These are phyloP conservation scores for Keqinozyma sinolaborantium DNA, from an alignment of 1,139 yeast species.

Conservation along the genomic window DNA sequence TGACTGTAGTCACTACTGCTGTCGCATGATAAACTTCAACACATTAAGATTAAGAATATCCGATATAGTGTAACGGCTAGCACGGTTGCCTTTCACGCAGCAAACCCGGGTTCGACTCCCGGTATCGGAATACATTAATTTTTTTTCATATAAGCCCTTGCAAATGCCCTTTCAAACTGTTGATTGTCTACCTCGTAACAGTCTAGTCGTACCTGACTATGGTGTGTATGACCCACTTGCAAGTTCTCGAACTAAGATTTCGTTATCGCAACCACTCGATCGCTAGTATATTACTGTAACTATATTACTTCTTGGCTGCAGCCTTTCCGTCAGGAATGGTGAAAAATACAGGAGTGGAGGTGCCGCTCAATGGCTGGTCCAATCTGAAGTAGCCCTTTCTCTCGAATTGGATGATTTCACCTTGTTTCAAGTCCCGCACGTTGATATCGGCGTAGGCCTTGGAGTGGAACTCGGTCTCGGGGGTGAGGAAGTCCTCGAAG, in stretches of 20 bases:
- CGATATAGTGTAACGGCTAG: constrained; percentile 79
- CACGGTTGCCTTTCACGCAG: constrained; percentile 81
- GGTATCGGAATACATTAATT: constrained; percentile 51
- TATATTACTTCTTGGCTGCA: constrained; percentile 59
- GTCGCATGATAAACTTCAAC: too few species aligned
- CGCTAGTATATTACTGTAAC: too few species aligned
- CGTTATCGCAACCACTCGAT: too few species aligned
- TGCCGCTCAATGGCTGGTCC: constrained; percentile 59
- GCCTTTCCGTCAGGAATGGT: constrained; percentile 97
- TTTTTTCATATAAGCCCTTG: background rate
- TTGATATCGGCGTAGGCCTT: constrained; percentile 80
- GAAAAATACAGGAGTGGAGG: constrained; percentile 73
- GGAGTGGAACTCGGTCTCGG: constrained; percentile 81
- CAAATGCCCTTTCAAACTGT: background rate
- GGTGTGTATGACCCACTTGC: too few species aligned
- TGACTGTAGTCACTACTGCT: too few species aligned
- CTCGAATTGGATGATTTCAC: constrained; percentile 91
- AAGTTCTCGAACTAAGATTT: too few species aligned
- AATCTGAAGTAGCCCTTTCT: constrained; percentile 95
- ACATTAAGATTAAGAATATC: too few species aligned
- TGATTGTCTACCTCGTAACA: constrained; percentile 4
- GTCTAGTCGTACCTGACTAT: too few species aligned
- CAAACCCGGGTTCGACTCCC: constrained; percentile 81
- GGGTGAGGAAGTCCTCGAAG: constrained; percentile 90
- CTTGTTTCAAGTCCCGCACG: constrained; percentile 70